Conservation (phyloP, 129 eudicot genomes). For the Lactuca sativa region DNA sequence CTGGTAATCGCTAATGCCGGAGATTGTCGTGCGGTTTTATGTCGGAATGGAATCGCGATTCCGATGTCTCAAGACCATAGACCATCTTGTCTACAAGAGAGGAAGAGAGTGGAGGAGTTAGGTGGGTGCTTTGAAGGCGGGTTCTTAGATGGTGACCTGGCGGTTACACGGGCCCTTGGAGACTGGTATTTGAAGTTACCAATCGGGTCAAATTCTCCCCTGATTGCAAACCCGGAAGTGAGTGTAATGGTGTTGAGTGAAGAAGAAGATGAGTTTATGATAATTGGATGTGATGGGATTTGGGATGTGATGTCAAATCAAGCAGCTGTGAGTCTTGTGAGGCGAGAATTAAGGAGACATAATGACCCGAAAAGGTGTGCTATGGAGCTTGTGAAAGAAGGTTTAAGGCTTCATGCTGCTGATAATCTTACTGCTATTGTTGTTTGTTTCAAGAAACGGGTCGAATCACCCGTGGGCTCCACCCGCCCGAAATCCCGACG, state of each 20-base stretch:
- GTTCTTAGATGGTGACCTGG: conserved; percentile 75
- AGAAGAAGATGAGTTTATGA: conserved; percentile 78
- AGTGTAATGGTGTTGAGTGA: conserved; percentile 45
- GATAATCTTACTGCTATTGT: conserved; percentile 80
- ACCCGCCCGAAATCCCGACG: conserved; percentile 40
- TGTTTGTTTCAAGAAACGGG: conserved; percentile 48
- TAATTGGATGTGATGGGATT: conserved; percentile 79
- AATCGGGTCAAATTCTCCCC: conserved; percentile 41
- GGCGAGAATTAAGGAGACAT: conserved; percentile 50
- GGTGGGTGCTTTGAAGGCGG: conserved; percentile 66
- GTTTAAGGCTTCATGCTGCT: conserved; percentile 33
- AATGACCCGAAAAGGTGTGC: conserved; percentile 63
- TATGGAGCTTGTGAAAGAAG: conserved; percentile 52
- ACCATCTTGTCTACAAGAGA: conserved; percentile 49
- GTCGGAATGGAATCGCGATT: conserved; percentile 75
- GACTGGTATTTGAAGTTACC: conserved; percentile 82
- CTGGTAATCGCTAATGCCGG: conserved; percentile 77
- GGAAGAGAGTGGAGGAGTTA: conserved; percentile 52
- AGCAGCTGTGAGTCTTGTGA: conserved; percentile 65
- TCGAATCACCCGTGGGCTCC: not conserved
- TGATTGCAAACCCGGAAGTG: conserved; percentile 76
- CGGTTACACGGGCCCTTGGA: conserved; percentile 85
- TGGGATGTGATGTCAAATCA: conserved; percentile 87
- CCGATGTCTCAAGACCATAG: conserved; percentile 73
- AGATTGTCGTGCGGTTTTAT: conserved; percentile 82